A percentile compares a stretch with the other conserved stretches of the same genome.
Evolutionary conservation across 441 rosid species (phyloP).

Genomic region (Arabidopsis lyrata): DNA sequence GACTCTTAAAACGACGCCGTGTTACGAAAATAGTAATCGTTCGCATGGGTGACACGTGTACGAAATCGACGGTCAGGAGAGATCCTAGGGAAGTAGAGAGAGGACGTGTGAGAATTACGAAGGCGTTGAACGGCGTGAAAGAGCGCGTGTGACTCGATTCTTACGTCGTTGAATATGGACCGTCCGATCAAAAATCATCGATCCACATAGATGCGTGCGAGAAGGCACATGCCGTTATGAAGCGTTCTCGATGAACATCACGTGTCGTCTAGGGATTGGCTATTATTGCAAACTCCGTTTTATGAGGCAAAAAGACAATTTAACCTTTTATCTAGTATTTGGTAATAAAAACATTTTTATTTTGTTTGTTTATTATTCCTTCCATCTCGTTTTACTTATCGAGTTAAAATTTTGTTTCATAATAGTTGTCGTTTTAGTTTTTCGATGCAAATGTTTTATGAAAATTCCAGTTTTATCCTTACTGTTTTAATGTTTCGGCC

Average conservation of each 20-base stretch:
- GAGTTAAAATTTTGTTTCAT: too few relatives aligned
- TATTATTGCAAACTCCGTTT: slow-evolving; percentile 34
- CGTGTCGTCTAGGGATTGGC: slow-evolving; percentile 43
- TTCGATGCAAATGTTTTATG: too few relatives aligned
- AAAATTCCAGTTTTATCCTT: too few relatives aligned
- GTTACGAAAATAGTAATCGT: neutral
- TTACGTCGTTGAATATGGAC: slow-evolving; percentile 43
- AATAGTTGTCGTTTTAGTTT: too few relatives aligned
- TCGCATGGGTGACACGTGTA: slow-evolving; percentile 37
- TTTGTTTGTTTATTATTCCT: neutral
- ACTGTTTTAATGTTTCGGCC: too few relatives aligned
- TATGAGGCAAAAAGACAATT: slow-evolving; percentile 20
- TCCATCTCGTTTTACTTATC: too few relatives aligned
- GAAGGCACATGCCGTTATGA: slow-evolving; percentile 47
- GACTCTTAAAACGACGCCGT: slow-evolving; percentile 30
- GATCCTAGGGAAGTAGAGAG: slow-evolving; percentile 45
- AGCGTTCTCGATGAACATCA: slow-evolving; percentile 34
- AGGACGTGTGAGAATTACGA: slow-evolving; percentile 57
- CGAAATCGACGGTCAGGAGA: slow-evolving; percentile 43
- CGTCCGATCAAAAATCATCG: slow-evolving; percentile 52
- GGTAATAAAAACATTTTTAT: neutral
- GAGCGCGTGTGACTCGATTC: slow-evolving; percentile 66
- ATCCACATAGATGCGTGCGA: slow-evolving; percentile 53
- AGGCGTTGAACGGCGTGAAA: slow-evolving; percentile 53
- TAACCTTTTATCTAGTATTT: slow-evolving; percentile 11